phyloP scores from a whole-genome alignment of 139 green algal genomes.

The Closterium sp. region DNA sequence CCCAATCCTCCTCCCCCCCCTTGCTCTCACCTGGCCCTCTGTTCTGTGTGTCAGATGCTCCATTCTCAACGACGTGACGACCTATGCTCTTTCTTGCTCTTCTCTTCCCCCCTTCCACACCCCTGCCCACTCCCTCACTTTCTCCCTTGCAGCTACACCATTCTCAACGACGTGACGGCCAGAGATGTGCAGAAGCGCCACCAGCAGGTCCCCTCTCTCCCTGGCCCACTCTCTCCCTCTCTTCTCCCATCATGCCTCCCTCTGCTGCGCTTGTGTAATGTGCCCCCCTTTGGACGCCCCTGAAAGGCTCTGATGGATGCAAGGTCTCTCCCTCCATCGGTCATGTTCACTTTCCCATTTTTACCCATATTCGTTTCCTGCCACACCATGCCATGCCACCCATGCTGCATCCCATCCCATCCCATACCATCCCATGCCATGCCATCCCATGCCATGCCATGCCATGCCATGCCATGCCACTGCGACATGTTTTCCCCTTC shows the following conservation, averaged over 20 bases:
- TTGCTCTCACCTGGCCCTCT: too few species aligned
- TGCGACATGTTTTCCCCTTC: not conserved
- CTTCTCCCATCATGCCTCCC: not conserved
- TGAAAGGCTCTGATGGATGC: too few species aligned
- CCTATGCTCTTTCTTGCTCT: too few species aligned
- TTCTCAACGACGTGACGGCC: slow-evolving; percentile 56
- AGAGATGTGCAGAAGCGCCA: slow-evolving; percentile 47
- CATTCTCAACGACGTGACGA: too few species aligned
- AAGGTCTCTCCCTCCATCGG: not conserved
- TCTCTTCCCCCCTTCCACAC: too few species aligned
- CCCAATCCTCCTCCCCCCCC: too few species aligned
- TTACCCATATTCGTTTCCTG: not conserved
- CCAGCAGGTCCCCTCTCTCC: slow-evolving; percentile 36
- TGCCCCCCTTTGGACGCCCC: too few species aligned
- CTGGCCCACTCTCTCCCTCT: not conserved
- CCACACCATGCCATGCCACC: not conserved
- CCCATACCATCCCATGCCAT: too few species aligned
- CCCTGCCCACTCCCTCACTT: not conserved
- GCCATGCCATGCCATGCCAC: not conserved
- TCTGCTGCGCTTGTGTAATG: too few species aligned
- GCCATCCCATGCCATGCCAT: not conserved
- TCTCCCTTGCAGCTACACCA: slow-evolving; percentile 25
- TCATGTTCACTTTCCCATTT: too few species aligned
- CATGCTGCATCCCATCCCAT: too few species aligned
- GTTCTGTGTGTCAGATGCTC: too few species aligned